Evolutionary conservation across 208 protist species (phyloP).

Genomic region (Crithidia sp.): DNA sequence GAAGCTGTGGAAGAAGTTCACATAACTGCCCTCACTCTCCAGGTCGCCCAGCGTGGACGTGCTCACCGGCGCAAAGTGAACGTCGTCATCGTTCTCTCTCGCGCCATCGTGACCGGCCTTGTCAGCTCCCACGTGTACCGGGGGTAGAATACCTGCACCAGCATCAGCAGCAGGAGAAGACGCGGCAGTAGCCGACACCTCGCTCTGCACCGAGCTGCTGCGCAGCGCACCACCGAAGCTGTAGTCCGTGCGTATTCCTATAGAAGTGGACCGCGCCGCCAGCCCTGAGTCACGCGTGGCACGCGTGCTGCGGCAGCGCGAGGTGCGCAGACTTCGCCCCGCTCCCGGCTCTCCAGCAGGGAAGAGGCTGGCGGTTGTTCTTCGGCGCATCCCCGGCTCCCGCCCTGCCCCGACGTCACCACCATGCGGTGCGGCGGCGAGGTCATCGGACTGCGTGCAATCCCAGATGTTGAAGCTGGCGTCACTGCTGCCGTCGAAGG

Average conservation of each 20-base stretch:
- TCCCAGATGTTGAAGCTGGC: constrained; percentile 12
- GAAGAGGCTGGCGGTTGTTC: too few species aligned
- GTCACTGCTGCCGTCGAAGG: neutral
- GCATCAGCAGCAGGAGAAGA: neutral
- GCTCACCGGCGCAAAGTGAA: neutral
- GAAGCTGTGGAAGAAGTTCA: constrained; percentile 21
- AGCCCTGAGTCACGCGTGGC: neutral
- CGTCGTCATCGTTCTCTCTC: neutral
- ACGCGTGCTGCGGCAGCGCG: neutral
- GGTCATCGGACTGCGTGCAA: constrained; percentile 14
- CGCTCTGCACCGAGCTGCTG: neutral
- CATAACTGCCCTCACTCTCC: constrained; percentile 14
- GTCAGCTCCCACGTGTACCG: too few species aligned
- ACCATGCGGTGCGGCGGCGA: neutral
- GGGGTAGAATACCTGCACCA: neutral
- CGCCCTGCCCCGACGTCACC: neutral
- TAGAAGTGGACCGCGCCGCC: neutral
- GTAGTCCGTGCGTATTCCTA: constrained; percentile 3
- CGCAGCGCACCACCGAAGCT: constrained; percentile 5
- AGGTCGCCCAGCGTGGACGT: constrained; percentile 13
- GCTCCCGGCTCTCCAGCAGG: too few species aligned
- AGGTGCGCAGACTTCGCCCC: too few species aligned
- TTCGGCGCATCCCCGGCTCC: too few species aligned
- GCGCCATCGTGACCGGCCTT: too few species aligned
- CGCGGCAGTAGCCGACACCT: neutral